Percentiles rank a stretch among this genome's conserved stretches.
These are phyloP conservation scores for Solanum sejunctum DNA, from an alignment of 257 asterid genomes.

Conservation along the genomic window DNA sequence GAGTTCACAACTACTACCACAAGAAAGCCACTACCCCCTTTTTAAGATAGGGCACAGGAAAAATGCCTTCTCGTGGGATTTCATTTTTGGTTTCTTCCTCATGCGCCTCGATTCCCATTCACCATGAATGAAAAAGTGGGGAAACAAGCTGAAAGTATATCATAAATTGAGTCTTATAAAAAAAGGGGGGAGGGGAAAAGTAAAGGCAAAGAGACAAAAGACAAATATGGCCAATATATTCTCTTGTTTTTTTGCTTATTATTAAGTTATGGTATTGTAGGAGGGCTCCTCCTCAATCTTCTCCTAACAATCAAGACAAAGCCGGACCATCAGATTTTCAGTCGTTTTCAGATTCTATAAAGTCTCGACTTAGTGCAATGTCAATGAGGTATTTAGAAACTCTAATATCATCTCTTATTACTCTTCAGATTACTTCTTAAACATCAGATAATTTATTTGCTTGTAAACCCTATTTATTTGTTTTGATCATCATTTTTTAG, in stretches of 20 bases:
- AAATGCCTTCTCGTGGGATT: not conserved
- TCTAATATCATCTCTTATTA: not conserved
- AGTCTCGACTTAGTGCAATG: conserved; percentile 64
- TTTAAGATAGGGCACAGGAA: not conserved
- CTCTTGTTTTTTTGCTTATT: not conserved
- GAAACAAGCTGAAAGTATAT: not conserved
- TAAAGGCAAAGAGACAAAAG: not conserved
- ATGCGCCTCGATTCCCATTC: not conserved
- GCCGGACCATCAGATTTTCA: conserved; percentile 87
- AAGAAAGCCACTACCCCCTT: not conserved
- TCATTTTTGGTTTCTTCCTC: not conserved
- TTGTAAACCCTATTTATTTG: conserved; percentile 16
- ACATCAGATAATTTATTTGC: not conserved
- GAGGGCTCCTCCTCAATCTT: conserved; percentile 37
- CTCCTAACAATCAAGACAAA: conserved; percentile 57
- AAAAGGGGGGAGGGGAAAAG: not conserved
- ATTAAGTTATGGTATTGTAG: conserved; percentile 7
- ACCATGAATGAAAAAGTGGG: not conserved
- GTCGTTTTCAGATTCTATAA: conserved; percentile 61
- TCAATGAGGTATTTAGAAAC: conserved; percentile 48
- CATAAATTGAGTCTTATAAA: not conserved
- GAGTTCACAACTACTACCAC: not conserved
- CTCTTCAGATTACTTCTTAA: not conserved
- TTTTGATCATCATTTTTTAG: conserved; percentile 51
- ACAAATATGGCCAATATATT: not conserved